Evolutionary conservation across 169 alveolate genomes (phyloP).

Genomic region (Cryptosporidium felis): DNA sequence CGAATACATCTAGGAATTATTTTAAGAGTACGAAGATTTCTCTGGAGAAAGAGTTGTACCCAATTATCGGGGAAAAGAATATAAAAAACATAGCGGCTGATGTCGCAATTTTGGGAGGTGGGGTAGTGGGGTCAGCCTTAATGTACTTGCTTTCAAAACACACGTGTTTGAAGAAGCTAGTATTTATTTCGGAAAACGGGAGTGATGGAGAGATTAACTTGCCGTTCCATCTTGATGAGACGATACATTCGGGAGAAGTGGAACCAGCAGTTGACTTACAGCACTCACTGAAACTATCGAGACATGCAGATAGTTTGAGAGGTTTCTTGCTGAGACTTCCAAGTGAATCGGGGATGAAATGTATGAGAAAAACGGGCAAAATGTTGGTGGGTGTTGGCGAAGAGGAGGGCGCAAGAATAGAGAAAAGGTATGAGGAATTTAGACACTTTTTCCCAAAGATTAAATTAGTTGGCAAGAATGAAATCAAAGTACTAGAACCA

Average conservation of each 20-base stretch:
- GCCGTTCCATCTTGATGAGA: not conserved
- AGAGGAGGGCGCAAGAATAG: not conserved
- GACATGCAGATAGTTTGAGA: not conserved
- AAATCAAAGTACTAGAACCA: conserved; percentile 5
- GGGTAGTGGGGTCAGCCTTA: conserved; percentile 27
- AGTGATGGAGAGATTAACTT: not conserved
- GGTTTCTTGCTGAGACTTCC: not conserved
- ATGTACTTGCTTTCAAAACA: not conserved
- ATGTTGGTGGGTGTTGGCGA: conserved; percentile 44
- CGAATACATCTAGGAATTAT: too few species aligned
- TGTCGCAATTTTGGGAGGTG: conserved; percentile 33
- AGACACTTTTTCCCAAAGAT: conserved; percentile 8
- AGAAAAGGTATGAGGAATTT: conserved; percentile 10
- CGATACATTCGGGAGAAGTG: conserved; percentile 15
- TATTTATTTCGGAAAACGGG: not conserved
- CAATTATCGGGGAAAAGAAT: not conserved
- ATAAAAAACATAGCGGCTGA: not conserved
- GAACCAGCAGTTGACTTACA: not conserved
- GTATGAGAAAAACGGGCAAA: not conserved
- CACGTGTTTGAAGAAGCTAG: not conserved
- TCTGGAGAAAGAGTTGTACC: not conserved
- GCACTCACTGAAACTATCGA: not conserved
- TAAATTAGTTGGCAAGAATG: not conserved
- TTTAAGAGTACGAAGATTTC: too few species aligned
- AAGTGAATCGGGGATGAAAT: not conserved